phyloP scores from a whole-genome alignment of 2,329 filamentous ascomycete genomes.

The Fusarium sp. region DNA sequence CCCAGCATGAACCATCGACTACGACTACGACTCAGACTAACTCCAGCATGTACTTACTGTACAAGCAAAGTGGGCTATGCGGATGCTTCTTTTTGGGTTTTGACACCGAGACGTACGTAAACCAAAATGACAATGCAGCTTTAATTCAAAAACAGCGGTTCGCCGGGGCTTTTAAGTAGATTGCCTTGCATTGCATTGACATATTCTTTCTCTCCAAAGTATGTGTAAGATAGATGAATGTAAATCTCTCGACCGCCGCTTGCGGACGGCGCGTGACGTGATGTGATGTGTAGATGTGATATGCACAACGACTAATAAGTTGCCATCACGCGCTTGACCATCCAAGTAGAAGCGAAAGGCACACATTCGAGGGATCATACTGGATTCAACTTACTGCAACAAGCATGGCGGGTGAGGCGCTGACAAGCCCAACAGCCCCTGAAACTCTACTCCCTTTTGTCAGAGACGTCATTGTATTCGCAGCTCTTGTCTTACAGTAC shows the following conservation, averaged over 20 bases:
- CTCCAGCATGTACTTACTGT: constrained; percentile 4
- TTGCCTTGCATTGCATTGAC: neutral
- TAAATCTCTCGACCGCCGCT: constrained; percentile 19
- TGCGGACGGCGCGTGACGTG: constrained; percentile 37
- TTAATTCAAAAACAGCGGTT: neutral
- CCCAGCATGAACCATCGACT: constrained; percentile 20
- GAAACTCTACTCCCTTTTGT: constrained; percentile 26
- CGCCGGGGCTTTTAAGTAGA: neutral
- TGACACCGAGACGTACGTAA: neutral
- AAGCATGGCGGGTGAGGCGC: constrained; percentile 11
- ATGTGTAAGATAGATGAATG: neutral
- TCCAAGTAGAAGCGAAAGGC: constrained; percentile 5
- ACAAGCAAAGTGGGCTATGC: constrained; percentile 26
- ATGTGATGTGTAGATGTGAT: constrained; percentile 24
- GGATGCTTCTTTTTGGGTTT: constrained; percentile 14
- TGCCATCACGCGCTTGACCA: constrained; percentile 14
- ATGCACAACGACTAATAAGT: constrained; percentile 19
- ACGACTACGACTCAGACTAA: constrained; percentile 27
- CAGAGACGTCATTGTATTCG: constrained; percentile 33
- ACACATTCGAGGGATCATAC: constrained; percentile 4
- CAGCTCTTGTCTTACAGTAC: neutral
- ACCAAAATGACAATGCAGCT: neutral
- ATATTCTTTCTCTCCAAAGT: neutral
- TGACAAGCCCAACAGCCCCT: constrained; percentile 22
- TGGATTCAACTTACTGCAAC: constrained; percentile 2